Evolutionary conservation across 1,284 basidiomycete species (phyloP), one percentile per base, ranked within the genome.

Genomic region (Paramarasmius palmivorus): DNA sequence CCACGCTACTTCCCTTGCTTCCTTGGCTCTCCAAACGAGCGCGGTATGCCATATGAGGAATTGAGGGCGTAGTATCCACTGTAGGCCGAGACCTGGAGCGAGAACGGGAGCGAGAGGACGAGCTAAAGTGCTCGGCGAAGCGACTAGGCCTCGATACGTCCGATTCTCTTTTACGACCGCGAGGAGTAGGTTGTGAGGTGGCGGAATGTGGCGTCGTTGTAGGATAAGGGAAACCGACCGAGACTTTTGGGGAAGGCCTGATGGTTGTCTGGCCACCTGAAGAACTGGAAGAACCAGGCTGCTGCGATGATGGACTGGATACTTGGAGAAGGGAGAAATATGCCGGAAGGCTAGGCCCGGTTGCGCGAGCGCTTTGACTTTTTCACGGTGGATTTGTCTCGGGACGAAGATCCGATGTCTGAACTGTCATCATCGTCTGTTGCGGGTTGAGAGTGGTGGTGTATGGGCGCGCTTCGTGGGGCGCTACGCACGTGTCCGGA

Each of bases 241-340:
- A 64, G 41, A 80, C 59, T 67, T 77, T 83, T 57, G 81, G 82
- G 25, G 82, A 83, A 10, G 75, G 73, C 49, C 78, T 76, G 52
- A 75, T 66, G 56, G 77, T 69, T 29, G 79, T 79, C 57, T 76
- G 72, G 29, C 70, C 75, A 39, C 82, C 80, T 37, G 81, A 77
- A 12, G 76, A 74, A 19, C 73, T 63, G 29, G 74, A 56, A 25
- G 53, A 54, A 54, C 63, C 52, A 60, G 50, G 60, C 60, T 46
- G 61, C 36, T 25, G 62, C 53, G 41, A 60, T 61, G 23, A 71
- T 75, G 8, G 81, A 77, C 75, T 75, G 55, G 70, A 70, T 56
- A 82, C 72, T 63, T 83, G 78, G 38, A 90, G 75, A 55, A 89
- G 76, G 46, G 87, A 88, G 67, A 91, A 91, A 69, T 84, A 89